Evolutionary conservation across 345 rosid species (phyloP), one percentile per base, ranked within the genome.

Genomic region (Hevea brasiliensis): DNA sequence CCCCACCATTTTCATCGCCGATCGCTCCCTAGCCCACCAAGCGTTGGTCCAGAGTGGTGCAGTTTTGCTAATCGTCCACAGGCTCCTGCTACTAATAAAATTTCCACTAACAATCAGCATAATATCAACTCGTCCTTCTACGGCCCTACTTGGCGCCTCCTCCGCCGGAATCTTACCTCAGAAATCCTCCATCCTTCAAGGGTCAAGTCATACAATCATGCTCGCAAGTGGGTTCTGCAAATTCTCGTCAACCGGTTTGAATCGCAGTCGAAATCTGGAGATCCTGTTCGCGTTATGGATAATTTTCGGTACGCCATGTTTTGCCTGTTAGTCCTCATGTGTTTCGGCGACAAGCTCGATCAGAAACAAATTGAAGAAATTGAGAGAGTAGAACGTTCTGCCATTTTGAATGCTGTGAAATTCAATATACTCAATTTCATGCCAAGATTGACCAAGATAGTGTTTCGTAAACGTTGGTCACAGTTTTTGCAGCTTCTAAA

Each of bases 141-240:
- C 20, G 80, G 80, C 13, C 67, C 67, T 0, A 76, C 59, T 4
- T 76, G 80, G 80, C 71, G 74, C 21, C 60, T 57, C 24, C 72
- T 76, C 15, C 80, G 71, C 27, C 71, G 72, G 3, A 76, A 76
- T 29, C 75, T 76, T 45, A 71, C 72, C 53, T 27, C 80, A 0
- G 61, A 72, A 66, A 71, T 76, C 71, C 75, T 76, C 42, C 75
- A 76, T 41, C 75, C 80, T 3, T 71, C 75, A 0, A 56, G 80
- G 21, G 59, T 76, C 15, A 65, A 65, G 50, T 11, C 72, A 0
- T 76, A 44, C 15, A 47, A 51, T 11, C 70, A 45, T 27, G 71
- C 65, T 21, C 80, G 75, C 3, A n/a, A 56, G 3, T 56, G 75
- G 80, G 71, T 44, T 15, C 8, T 65, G 60, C 65, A 61, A 17